Conservation (phyloP, 192 early-diverging fungal species). For the Funneliformis mosseae region DNA sequence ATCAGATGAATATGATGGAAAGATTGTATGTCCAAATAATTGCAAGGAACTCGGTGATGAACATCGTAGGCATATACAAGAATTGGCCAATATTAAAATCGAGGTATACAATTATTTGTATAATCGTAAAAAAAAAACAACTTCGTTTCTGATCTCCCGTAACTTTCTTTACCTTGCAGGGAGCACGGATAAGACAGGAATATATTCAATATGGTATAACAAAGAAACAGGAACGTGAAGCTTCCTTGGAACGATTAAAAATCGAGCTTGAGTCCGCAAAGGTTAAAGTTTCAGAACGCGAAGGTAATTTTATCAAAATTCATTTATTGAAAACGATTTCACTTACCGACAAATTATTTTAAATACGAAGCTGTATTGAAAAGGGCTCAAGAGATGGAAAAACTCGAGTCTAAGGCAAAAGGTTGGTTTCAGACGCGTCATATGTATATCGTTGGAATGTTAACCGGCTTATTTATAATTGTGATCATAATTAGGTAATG, state of each 20-base stretch:
- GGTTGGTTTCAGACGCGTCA: background rate
- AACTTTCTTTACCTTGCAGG: background rate
- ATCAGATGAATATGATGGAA: constrained; percentile 76
- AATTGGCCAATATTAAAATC: constrained; percentile 31
- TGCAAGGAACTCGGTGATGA: constrained; percentile 66
- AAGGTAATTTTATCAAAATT: constrained; percentile 33
- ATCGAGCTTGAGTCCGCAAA: constrained; percentile 11
- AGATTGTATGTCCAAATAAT: constrained; percentile 68
- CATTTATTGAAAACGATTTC: background rate
- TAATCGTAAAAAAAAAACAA: background rate
- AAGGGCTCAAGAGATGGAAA: constrained; percentile 4
- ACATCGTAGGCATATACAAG: constrained; percentile 43
- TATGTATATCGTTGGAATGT: background rate
- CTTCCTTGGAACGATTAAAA: constrained; percentile 31
- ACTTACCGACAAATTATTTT: background rate
- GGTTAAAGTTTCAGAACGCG: constrained; percentile 21
- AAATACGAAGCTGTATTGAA: constrained; percentile 6
- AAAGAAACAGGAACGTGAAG: constrained; percentile 24
- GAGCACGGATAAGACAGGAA: constrained; percentile 26
- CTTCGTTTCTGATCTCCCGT: background rate
- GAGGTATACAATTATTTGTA: constrained; percentile 22
- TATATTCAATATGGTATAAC: constrained; percentile 41
- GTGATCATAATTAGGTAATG: background rate
- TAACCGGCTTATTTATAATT: background rate
- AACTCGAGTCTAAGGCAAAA: background rate